These are phyloP conservation scores for Plasmodium relictum DNA, from an alignment of 169 alveolate genomes.

Conservation along the genomic window DNA sequence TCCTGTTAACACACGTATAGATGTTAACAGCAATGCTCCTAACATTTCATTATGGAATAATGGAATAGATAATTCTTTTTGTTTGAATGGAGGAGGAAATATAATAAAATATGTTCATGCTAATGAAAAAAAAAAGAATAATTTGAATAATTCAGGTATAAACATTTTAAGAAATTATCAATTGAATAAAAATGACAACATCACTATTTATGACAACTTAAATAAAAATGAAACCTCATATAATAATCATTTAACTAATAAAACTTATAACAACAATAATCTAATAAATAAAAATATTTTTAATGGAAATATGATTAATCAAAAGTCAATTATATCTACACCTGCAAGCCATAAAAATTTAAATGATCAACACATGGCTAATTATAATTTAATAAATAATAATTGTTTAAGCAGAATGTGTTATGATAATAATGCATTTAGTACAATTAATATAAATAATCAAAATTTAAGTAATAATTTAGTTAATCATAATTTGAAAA, in stretches of 20 bases:
- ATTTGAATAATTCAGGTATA: neutral
- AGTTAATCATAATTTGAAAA: neutral
- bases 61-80: neutral
- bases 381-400: neutral
- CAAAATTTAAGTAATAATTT: neutral
- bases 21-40: neutral
- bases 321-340: neutral
- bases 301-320: neutral
- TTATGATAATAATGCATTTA: slow-evolving; percentile 2
- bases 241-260: slow-evolving; percentile 10
- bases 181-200: neutral
- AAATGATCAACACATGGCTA: neutral
- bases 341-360: neutral
- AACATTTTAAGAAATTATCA: neutral
- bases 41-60: neutral
- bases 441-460: neutral
- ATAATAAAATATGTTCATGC: neutral
- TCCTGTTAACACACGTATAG: no score
- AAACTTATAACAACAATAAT: neutral
- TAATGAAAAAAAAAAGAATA: neutral
- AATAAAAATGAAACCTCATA: neutral
- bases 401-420: neutral
- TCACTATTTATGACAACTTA: neutral
- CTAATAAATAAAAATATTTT: neutral
- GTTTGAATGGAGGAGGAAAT: slow-evolving; percentile 4